Evolutionary conservation across 257 asterid genomes (phyloP).

Genomic region (Solanum ossicruentum): DNA sequence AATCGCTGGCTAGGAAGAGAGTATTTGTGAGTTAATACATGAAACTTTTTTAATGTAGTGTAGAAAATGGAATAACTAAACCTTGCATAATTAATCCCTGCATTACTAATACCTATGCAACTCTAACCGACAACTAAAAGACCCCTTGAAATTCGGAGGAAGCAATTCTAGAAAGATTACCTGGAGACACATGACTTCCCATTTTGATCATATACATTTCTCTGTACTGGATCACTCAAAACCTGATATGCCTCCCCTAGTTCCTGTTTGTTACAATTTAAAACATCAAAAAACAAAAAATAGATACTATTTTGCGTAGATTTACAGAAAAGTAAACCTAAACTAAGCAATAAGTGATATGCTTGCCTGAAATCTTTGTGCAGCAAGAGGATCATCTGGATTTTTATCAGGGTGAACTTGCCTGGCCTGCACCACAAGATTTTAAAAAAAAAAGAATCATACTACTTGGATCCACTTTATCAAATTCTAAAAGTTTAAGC

Average conservation of each 20-base stretch:
- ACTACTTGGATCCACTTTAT: neutral
- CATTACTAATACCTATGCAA: neutral
- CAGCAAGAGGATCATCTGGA: slow-evolving; percentile 79
- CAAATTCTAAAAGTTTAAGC: neutral
- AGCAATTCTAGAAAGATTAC: slow-evolving; percentile 17
- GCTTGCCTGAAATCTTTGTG: slow-evolving; percentile 76
- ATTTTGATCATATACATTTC: slow-evolving; percentile 64
- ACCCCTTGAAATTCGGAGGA: neutral
- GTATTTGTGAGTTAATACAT: neutral
- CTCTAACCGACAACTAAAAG: neutral
- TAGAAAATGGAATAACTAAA: neutral
- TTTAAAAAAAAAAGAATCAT: neutral
- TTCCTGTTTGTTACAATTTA: slow-evolving; percentile 25
- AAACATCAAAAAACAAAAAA: neutral
- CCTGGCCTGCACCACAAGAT: slow-evolving; percentile 49
- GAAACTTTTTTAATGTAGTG: neutral
- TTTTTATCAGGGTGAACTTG: slow-evolving; percentile 93
- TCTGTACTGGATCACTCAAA: slow-evolving; percentile 69
- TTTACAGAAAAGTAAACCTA: neutral
- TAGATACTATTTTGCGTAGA: neutral
- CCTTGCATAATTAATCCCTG: neutral
- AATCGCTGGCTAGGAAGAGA: neutral
- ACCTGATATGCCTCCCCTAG: slow-evolving; percentile 92
- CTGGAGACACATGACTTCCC: slow-evolving; percentile 66
- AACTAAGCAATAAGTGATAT: neutral